phyloP scores from a whole-genome alignment of 2,329 filamentous ascomycete species.

The Cytospora piceae region DNA sequence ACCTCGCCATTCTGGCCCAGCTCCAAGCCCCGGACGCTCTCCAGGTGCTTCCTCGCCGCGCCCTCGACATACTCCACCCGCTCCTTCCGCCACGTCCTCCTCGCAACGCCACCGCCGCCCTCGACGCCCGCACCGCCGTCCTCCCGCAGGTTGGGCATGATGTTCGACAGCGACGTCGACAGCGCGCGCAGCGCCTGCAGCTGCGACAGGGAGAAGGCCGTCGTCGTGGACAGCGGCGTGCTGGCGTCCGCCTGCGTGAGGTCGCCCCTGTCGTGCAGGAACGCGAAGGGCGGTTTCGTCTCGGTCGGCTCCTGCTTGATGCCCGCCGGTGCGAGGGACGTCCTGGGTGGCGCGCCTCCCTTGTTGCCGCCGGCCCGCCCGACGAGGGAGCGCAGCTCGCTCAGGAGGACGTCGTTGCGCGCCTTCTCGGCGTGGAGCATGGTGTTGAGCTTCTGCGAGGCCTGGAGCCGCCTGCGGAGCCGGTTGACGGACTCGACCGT shows the following conservation, averaged over 20 bases:
- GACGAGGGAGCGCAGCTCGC: slow-evolving; percentile 58
- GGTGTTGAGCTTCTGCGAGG: slow-evolving; percentile 75
- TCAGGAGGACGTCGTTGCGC: slow-evolving; percentile 73
- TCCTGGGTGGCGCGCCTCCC: not conserved
- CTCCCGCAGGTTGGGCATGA: slow-evolving; percentile 65
- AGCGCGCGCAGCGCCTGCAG: slow-evolving; percentile 77
- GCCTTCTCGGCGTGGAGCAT: slow-evolving; percentile 71
- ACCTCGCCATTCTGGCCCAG: slow-evolving; percentile 64
- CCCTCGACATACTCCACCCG: slow-evolving; percentile 82
- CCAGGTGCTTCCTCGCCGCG: slow-evolving; percentile 76
- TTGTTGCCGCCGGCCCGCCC: slow-evolving; percentile 36
- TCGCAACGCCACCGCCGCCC: slow-evolving; percentile 40
- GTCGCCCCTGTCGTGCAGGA: slow-evolving; percentile 58
- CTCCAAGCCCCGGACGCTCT: slow-evolving; percentile 70
- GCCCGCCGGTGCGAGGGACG: slow-evolving; percentile 20
- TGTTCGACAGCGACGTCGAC: slow-evolving; percentile 59
- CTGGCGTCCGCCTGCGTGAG: slow-evolving; percentile 55
- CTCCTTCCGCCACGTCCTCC: slow-evolving; percentile 67
- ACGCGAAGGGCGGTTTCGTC: slow-evolving; percentile 52
- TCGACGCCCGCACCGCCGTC: slow-evolving; percentile 34
- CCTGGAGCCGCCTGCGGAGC: slow-evolving; percentile 75
- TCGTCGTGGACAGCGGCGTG: slow-evolving; percentile 68
- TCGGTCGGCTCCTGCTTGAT: slow-evolving; percentile 34
- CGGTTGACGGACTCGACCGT: slow-evolving; percentile 70
- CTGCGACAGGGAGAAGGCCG: slow-evolving; percentile 80